These are phyloP conservation scores for Arthrobotrys conoides DNA, from an alignment of 2,329 filamentous ascomycete genomes.

Conservation along the genomic window DNA sequence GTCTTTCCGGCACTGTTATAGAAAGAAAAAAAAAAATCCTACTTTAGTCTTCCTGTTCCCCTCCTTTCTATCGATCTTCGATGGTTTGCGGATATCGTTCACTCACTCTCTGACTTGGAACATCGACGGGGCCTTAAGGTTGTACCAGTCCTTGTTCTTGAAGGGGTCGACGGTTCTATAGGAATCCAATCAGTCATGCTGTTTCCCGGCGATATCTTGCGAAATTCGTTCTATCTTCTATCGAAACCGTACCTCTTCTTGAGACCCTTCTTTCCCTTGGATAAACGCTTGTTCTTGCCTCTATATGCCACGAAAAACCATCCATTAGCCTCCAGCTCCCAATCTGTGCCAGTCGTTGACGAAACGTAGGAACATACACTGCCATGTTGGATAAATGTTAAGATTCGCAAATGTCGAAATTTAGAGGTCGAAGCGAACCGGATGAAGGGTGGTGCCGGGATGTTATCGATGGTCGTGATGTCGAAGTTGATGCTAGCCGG, in stretches of 20 bases:
- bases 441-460: slow-evolving; percentile 50
- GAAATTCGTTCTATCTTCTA: slow-evolving; percentile 6
- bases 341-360: slow-evolving; percentile 22
- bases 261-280: slow-evolving; percentile 94
- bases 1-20: slow-evolving; percentile 93
- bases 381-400: slow-evolving; percentile 57
- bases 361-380: slow-evolving; percentile 47
- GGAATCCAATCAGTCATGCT: slow-evolving; percentile 70
- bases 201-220: background rate
- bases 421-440: slow-evolving; percentile 46
- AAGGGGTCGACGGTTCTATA: slow-evolving; percentile 99
- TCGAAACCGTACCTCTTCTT: slow-evolving; percentile 57
- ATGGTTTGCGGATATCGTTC: slow-evolving; percentile 38
- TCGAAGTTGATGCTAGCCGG: slow-evolving; percentile 57
- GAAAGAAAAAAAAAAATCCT: slow-evolving; percentile 64
- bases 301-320: slow-evolving; percentile 45
- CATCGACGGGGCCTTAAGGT: slow-evolving; percentile 80
- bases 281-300: slow-evolving; percentile 93
- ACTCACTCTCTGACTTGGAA: slow-evolving; percentile 52
- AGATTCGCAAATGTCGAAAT: slow-evolving; percentile 52
- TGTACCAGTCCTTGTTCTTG: slow-evolving; percentile 99
- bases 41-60: slow-evolving; percentile 39
- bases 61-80: background rate
- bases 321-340: slow-evolving; percentile 49
- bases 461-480: slow-evolving; percentile 56